Conservation (phyloP, 179 eudicot genomes). For the Beta lomatogona region DNA sequence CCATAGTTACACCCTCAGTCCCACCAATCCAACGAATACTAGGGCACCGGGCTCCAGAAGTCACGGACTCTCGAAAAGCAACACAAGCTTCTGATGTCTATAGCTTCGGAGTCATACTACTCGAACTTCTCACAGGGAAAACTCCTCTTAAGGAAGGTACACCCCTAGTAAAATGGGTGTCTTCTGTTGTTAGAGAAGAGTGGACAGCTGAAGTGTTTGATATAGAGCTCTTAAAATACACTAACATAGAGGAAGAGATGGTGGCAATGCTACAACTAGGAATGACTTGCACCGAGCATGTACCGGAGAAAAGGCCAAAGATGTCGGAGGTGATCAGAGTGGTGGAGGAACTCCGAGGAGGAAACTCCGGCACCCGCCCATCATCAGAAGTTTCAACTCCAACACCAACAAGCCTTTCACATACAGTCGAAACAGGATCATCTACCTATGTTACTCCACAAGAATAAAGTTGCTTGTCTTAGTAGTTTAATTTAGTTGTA, state of each 20-base stretch:
- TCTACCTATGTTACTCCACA: constrained; percentile 32
- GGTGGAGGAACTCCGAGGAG: constrained; percentile 61
- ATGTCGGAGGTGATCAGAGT: constrained; percentile 54
- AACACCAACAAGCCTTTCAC: constrained; percentile 35
- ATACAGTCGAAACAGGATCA: constrained; percentile 44
- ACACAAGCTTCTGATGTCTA: constrained; percentile 74
- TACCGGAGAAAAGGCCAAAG: constrained; percentile 71
- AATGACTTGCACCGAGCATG: constrained; percentile 55
- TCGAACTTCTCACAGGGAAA: constrained; percentile 85
- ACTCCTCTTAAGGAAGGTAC: constrained; percentile 56
- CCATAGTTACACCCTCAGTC: constrained; percentile 47
- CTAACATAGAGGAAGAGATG: constrained; percentile 84
- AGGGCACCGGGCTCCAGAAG: constrained; percentile 79
- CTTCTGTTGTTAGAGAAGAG: constrained; percentile 89
- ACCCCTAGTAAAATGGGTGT: constrained; percentile 78
- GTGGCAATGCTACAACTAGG: constrained; percentile 81
- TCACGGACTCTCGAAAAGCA: constrained; percentile 55
- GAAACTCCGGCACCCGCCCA: constrained; percentile 36
- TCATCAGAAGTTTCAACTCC: constrained; percentile 63
- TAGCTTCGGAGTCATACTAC: constrained; percentile 73
- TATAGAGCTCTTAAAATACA: constrained; percentile 61
- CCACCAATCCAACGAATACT: constrained; percentile 41
- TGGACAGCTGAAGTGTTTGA: constrained; percentile 97
- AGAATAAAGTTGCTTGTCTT: constrained; percentile 32
- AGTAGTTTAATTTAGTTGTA: constrained; percentile 29